A percentile compares a stretch with the other conserved stretches of the same genome.
These are phyloP conservation scores for Pisolithus microcarpus DNA, from an alignment of 768 basidiomycete species.

Conservation along the genomic window DNA sequence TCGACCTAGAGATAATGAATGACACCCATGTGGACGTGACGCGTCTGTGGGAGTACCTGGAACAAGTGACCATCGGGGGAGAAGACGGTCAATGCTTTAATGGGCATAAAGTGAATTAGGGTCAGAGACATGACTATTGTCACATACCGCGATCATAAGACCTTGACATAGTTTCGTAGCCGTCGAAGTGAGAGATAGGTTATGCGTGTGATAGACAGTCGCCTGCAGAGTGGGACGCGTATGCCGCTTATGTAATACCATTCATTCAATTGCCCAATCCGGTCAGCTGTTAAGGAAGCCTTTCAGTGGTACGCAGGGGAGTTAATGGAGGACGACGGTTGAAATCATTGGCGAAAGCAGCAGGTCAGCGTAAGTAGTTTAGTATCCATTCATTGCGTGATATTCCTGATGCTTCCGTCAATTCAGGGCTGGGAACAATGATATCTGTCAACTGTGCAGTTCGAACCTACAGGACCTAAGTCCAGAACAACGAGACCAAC, in stretches of 20 bases:
- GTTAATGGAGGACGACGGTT: constrained; percentile 18
- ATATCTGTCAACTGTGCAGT: constrained; percentile 48
- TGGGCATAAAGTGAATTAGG: constrained; percentile 3
- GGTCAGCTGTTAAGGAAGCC: no score
- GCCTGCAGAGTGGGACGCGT: constrained; percentile 38
- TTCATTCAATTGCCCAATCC: no score
- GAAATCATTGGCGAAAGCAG: constrained; percentile 13
- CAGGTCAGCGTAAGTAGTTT: constrained; percentile 8
- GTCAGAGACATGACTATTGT: neutral
- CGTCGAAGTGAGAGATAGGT: neutral
- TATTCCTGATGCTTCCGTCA: neutral
- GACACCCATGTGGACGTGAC: constrained; percentile 14
- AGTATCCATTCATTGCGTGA: neutral
- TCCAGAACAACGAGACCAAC: constrained; percentile 36
- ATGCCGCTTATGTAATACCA: no score
- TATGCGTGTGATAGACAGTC: no score
- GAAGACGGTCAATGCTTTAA: constrained; percentile 88
- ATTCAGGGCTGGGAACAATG: constrained; percentile 11
- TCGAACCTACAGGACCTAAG: constrained; percentile 34
- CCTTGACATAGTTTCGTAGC: constrained; percentile 59
- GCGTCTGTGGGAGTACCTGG: constrained; percentile 54
- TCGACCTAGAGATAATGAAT: constrained; percentile 64
- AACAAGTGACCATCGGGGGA: constrained; percentile 98
- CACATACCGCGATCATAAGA: constrained; percentile 91
- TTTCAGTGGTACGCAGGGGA: neutral